phyloP scores from a whole-genome alignment of 345 rosid species.

The Aethionema arabicum region DNA sequence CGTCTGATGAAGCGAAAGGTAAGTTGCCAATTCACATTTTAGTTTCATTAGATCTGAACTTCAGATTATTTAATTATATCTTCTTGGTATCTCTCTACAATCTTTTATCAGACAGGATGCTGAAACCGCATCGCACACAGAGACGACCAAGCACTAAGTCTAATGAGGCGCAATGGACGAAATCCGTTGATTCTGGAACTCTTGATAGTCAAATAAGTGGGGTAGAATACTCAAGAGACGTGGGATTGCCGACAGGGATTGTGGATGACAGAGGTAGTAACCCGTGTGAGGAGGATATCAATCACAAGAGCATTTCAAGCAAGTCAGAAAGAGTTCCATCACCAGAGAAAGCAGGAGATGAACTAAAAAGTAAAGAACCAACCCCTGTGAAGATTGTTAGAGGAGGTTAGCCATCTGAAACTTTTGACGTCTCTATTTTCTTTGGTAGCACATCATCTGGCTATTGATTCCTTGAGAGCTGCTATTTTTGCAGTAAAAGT shows the following conservation, averaged over 20 bases:
- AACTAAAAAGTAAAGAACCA: constrained; percentile 50
- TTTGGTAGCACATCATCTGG: constrained; percentile 16
- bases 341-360: constrained; percentile 42
- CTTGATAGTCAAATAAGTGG: constrained; percentile 26
- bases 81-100: not conserved
- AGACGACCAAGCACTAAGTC: constrained; percentile 48
- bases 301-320: constrained; percentile 41
- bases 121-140: constrained; percentile 66
- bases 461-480: constrained; percentile 33
- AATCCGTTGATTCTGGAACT: constrained; percentile 47
- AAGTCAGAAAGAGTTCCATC: constrained; percentile 44
- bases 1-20: constrained; percentile 54
- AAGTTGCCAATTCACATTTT: constrained; percentile 37
- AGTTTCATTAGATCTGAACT: constrained; percentile 17
- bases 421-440: constrained; percentile 25
- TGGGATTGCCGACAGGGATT: constrained; percentile 32
- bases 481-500: constrained; percentile 73
- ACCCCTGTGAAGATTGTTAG: constrained; percentile 68
- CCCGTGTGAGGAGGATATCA: constrained; percentile 41
- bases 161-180: constrained; percentile 44
- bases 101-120: constrained; percentile 54
- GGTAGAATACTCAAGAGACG: constrained; percentile 39
- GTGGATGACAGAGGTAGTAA: constrained; percentile 46
- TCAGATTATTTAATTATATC: constrained; percentile 13
- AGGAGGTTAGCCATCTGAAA: constrained; percentile 70